Conservation (phyloP, 345 rosid species). For the Eucalyptus tenuipes region DNA sequence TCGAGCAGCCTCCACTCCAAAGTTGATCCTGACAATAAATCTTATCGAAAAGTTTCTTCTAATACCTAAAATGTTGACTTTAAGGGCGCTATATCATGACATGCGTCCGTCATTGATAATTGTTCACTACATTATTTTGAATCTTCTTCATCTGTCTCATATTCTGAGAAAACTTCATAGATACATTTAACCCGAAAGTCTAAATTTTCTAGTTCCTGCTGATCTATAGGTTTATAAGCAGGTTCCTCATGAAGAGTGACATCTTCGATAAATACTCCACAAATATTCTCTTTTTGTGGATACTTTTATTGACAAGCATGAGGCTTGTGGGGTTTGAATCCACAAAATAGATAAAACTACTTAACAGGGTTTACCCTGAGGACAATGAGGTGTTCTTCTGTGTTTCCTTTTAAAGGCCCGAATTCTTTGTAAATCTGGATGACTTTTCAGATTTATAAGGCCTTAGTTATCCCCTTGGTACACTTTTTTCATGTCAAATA, state of each 20-base stretch:
- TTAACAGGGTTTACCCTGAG: no score
- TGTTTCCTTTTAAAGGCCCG: no score
- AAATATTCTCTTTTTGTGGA: no score
- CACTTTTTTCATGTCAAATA: no score
- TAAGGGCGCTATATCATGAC: neutral
- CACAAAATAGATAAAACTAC: no score
- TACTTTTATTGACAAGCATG: no score
- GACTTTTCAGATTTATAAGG: no score
- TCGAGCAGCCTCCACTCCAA: neutral
- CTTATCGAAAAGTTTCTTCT: neutral
- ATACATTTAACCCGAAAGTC: neutral
- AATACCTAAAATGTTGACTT: neutral
- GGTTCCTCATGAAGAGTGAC: neutral
- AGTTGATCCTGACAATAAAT: neutral
- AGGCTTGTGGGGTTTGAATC: no score
- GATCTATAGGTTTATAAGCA: neutral
- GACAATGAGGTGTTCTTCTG: no score
- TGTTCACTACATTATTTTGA: neutral
- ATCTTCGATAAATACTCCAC: neutral
- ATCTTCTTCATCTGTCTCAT: neutral
- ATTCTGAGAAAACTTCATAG: neutral
- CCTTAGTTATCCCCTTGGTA: no score
- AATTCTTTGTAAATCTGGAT: no score
- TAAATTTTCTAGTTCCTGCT: neutral
- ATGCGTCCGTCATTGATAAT: neutral